Evolutionary conservation across 75 land plant genomes (phyloP).

Genomic region (Picea glauca): DNA sequence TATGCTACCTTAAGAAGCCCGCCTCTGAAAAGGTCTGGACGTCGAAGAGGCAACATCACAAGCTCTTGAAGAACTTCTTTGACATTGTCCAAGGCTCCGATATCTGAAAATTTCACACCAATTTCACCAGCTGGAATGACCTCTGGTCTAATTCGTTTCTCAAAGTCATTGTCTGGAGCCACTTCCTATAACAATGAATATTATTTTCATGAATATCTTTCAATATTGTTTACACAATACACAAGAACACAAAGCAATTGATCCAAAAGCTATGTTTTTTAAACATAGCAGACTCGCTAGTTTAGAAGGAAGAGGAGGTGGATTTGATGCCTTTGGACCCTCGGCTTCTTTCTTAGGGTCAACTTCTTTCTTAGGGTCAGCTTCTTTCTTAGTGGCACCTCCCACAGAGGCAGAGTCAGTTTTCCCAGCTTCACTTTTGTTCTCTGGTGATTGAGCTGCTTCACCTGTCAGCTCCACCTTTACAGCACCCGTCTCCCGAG

Average conservation of each 20-base stretch:
- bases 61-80: constrained; percentile 34
- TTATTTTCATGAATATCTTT: neutral
- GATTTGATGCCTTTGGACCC: constrained; percentile 2
- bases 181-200: constrained; percentile 9
- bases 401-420: neutral
- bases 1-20: constrained; percentile 25
- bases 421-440: constrained; percentile 5
- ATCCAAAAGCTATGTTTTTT: too few species aligned
- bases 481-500: neutral
- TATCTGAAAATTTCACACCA: constrained; percentile 32
- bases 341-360: neutral
- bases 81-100: constrained; percentile 36
- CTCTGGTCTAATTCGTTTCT: constrained; percentile 38
- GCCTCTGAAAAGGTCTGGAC: constrained; percentile 36
- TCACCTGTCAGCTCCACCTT: constrained; percentile 11
- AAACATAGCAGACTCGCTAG: neutral
- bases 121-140: constrained; percentile 37
- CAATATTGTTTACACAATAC: neutral
- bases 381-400: neutral
- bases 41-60: constrained; percentile 33
- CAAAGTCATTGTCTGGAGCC: constrained; percentile 38
- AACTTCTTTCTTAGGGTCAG: neutral
- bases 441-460: constrained; percentile 1
- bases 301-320: constrained; percentile 5
- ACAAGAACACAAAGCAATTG: neutral